Conservation (phyloP, 1,139 yeast genomes). For the Candida sp. region DNA sequence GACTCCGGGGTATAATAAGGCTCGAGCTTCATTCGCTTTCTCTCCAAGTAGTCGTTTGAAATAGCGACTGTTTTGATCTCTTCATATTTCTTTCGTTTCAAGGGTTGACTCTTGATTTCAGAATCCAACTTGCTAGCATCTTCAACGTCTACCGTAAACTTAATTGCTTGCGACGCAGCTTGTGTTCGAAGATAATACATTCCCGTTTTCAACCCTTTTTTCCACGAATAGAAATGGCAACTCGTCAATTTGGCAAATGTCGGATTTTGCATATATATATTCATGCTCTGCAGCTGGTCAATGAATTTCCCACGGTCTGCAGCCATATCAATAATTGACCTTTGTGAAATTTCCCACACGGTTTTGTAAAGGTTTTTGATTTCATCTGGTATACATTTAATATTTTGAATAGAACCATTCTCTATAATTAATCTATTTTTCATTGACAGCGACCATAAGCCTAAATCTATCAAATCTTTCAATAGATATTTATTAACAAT, state of each 20-base stretch:
- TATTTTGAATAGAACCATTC: slow-evolving; percentile 83
- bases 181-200: slow-evolving; percentile 96
- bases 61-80: slow-evolving; percentile 9
- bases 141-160: slow-evolving; percentile 70
- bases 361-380: slow-evolving; percentile 83
- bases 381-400: slow-evolving; percentile 74
- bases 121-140: slow-evolving; percentile 19
- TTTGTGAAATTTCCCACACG: slow-evolving; percentile 96
- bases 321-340: slow-evolving; percentile 87
- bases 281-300: slow-evolving; percentile 93
- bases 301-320: slow-evolving; percentile 92
- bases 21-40: slow-evolving; percentile 3
- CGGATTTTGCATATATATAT: slow-evolving; percentile 80
- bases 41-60: slow-evolving; percentile 3
- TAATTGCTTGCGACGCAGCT: slow-evolving; percentile 93
- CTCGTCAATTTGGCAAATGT: slow-evolving; percentile 94
- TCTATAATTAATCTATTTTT: slow-evolving; percentile 75
- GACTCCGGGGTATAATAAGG: slow-evolving; percentile 10
- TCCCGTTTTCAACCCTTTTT: slow-evolving; percentile 94
- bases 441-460: slow-evolving; percentile 78
- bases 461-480: slow-evolving; percentile 78
- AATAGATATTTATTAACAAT: slow-evolving; percentile 81
- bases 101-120: slow-evolving; percentile 3
- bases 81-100: slow-evolving; percentile 18
- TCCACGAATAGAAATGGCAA: slow-evolving; percentile 98